Percentiles rank a stretch among this genome's conserved stretches.
Conservation (phyloP, 2,329 filamentous ascomycete genomes). For the Exserohilum turcica region DNA sequence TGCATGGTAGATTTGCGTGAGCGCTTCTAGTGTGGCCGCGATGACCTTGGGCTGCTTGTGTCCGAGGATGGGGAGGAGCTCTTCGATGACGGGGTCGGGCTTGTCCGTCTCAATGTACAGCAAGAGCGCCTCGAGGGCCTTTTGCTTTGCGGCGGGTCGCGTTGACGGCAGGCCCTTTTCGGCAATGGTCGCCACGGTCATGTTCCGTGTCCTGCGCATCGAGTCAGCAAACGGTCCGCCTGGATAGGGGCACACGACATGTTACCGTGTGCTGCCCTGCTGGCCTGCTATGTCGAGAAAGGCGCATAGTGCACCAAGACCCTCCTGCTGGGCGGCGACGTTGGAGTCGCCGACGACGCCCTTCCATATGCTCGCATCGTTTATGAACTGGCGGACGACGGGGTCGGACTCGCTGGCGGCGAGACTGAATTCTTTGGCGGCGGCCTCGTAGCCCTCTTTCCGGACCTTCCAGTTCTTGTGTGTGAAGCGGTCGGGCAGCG, state of each 20-base stretch:
- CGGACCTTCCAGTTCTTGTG: slow-evolving; percentile 98
- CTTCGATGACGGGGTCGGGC: slow-evolving; percentile 83
- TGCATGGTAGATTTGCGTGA: slow-evolving; percentile 86
- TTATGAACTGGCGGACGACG: slow-evolving; percentile 83
- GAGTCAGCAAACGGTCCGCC: slow-evolving; percentile 5
- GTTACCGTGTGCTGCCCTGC: slow-evolving; percentile 73
- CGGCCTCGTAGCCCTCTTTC: slow-evolving; percentile 93
- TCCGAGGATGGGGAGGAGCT: slow-evolving; percentile 78
- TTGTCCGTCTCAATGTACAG: slow-evolving; percentile 90
- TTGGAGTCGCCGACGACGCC: slow-evolving; percentile 91
- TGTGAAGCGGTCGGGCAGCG: slow-evolving; percentile 77
- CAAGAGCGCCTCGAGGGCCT: slow-evolving; percentile 81
- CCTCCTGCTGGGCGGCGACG: slow-evolving; percentile 94
- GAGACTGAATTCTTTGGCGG: slow-evolving; percentile 80
- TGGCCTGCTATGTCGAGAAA: slow-evolving; percentile 90
- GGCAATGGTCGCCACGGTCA: slow-evolving; percentile 77
- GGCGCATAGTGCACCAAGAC: slow-evolving; percentile 81
- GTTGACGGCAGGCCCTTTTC: slow-evolving; percentile 92
- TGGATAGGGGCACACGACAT: not conserved
- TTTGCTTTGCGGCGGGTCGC: slow-evolving; percentile 85
- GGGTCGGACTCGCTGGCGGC: slow-evolving; percentile 85
- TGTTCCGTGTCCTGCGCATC: slow-evolving; percentile 67
- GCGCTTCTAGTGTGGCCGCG: slow-evolving; percentile 72
- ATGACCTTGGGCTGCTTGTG: slow-evolving; percentile 94
- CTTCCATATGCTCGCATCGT: slow-evolving; percentile 88